Evolutionary conservation across 345 rosid species (phyloP), one percentile per base, ranked within the genome.

Genomic region (Lepidium aucheri): DNA sequence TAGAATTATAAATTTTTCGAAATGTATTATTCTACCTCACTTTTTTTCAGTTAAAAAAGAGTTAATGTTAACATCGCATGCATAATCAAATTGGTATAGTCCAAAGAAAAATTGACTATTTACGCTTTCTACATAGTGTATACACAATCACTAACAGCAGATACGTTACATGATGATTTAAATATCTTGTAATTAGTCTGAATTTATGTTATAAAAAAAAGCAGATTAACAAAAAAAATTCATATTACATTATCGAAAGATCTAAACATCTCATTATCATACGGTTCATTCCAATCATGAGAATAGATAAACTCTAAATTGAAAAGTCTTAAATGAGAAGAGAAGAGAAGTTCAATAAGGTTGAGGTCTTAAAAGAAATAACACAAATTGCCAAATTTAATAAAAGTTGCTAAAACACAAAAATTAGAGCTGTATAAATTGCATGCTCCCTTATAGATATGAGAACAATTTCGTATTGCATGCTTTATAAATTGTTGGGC

Each of bases 121-220:
- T 20, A 20, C 22, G 22, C 22, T 20, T 20, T 20, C 22, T 20
- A 20, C 22, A 20, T 20, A 20, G 22, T 20, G 22, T 20, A 20
- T 20, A 20, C 22, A 20, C 22, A 20, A 20, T 20, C 22, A 20
- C 22, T 1, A 20, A 51, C 35, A 24, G 26, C 44, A 42, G 28
- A 42, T 34, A 60, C 60, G 50, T 60, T 22, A 52, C 54, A 68
- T 69, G 54, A 60, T n/a, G 18, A 51, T 24, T 59, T 60, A 18
- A 14, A 18, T 69, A 14, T 40, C 43, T 30, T 17, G 13, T 13
- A 6, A 5, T 17, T 58, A 59, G 34, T 68, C 16, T 58, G 46
- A 17, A 38, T 30, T 68, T 32, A 50, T 56, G 47, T n/a, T 56
- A 20, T 1, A 20, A 20, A 20, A 1, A 20, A 20, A 20, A 1